These are phyloP conservation scores for Mycena venus DNA, from an alignment of 768 basidiomycete genomes.

Conservation along the genomic window DNA sequence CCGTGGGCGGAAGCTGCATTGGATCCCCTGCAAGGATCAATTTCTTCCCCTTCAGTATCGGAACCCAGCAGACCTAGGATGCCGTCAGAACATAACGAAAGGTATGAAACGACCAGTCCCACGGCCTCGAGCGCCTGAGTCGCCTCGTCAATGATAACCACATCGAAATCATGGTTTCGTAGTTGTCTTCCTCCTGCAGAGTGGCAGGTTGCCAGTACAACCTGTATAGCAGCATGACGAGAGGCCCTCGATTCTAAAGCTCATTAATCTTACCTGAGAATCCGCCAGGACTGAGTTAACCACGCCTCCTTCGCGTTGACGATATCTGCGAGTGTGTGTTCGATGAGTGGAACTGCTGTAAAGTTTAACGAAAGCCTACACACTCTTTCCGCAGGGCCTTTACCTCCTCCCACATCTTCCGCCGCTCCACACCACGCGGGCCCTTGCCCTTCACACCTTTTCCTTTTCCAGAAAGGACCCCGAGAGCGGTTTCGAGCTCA, in stretches of 20 bases:
- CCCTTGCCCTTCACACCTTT: constrained; percentile 81
- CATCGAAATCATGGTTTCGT: constrained; percentile 84
- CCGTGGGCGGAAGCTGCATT: constrained; percentile 95
- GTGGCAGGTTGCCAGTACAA: constrained; percentile 95
- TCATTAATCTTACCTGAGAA: constrained; percentile 68
- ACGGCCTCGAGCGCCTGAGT: constrained; percentile 97
- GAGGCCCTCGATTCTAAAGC: background rate
- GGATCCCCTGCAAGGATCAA: constrained; percentile 94
- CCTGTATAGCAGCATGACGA: constrained; percentile 51
- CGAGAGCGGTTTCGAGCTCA: constrained; percentile 82
- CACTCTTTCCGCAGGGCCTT: constrained; percentile 92
- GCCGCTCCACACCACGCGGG: constrained; percentile 79
- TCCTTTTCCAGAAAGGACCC: constrained; percentile 76
- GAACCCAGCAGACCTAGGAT: constrained; percentile 92
- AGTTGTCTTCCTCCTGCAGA: constrained; percentile 90
- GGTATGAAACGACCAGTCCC: constrained; percentile 35
- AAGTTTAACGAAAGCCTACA: constrained; percentile 57
- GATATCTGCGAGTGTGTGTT: constrained; percentile 68
- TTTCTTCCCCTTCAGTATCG: constrained; percentile 92
- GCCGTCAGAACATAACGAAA: constrained; percentile 18
- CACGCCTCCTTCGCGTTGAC: constrained; percentile 88
- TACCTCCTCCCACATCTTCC: constrained; percentile 90
- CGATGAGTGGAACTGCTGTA: background rate
- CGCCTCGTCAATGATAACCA: constrained; percentile 97
- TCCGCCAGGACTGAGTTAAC: constrained; percentile 84